Percentiles rank a stretch among this genome's conserved stretches.
phyloP scores from a whole-genome alignment of 1,284 basidiomycete species.

The Stygiomarasmius scandens region DNA sequence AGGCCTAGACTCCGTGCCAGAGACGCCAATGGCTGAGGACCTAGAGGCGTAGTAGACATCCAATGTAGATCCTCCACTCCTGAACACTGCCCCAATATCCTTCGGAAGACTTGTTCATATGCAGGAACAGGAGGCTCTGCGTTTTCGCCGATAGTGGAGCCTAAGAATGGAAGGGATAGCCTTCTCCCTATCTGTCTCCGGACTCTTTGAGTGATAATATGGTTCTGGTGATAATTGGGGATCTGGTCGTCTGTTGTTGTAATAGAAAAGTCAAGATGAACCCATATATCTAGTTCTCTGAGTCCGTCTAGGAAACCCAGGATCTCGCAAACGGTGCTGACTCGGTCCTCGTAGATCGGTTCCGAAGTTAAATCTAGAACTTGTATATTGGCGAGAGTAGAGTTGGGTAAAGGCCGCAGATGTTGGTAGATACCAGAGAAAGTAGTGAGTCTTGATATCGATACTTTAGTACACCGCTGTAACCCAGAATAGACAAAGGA shows the following conservation, averaged over 20 bases:
- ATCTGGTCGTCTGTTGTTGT: no score
- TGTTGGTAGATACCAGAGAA: conserved; percentile 50
- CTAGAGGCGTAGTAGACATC: background rate
- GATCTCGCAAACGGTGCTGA: conserved; percentile 32
- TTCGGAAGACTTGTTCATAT: background rate
- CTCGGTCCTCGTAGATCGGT: conserved; percentile 40
- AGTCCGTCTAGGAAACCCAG: conserved; percentile 36
- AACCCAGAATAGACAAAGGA: no score
- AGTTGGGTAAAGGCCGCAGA: conserved; percentile 37
- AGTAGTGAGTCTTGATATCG: conserved; percentile 34
- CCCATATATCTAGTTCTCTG: conserved; percentile 46
- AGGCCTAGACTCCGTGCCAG: conserved; percentile 5
- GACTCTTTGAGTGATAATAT: no score
- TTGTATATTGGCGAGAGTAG: conserved; percentile 30
- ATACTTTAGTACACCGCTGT: background rate
- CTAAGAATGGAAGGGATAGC: no score
- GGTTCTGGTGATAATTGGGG: no score
- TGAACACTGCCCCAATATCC: background rate
- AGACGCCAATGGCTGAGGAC: conserved; percentile 11
- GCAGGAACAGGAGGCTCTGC: background rate
- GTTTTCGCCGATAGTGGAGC: no score
- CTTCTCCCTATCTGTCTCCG: conserved; percentile 25
- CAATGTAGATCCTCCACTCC: background rate
- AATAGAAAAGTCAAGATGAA: conserved; percentile 34
- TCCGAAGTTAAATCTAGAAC: conserved; percentile 48